Conservation (phyloP, 2,329 filamentous ascomycete genomes). For the Paecilomyces niveus region DNA sequence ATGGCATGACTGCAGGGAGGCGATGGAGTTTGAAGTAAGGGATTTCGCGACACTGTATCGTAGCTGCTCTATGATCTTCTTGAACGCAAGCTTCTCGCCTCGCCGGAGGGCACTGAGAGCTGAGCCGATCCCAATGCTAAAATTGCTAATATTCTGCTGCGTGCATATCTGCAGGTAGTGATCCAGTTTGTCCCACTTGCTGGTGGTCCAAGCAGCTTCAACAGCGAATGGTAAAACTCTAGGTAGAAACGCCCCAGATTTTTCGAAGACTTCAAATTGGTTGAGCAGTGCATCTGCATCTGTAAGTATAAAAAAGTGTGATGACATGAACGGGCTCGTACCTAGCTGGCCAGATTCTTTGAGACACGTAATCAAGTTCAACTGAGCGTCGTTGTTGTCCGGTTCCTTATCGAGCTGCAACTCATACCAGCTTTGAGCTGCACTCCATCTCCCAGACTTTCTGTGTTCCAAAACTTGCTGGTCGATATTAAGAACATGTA, state of each 20-base stretch:
- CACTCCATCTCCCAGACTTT: constrained; percentile 87
- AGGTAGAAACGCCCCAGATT: constrained; percentile 45
- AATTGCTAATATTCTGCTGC: constrained; percentile 50
- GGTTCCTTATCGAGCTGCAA: constrained; percentile 76
- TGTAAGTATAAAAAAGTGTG: not conserved
- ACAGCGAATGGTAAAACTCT: constrained; percentile 74
- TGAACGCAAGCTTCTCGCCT: constrained; percentile 47
- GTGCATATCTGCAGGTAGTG: constrained; percentile 50
- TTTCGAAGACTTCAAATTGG: constrained; percentile 70
- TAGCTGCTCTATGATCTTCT: constrained; percentile 54
- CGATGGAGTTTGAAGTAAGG: constrained; percentile 68
- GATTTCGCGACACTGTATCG: constrained; percentile 64
- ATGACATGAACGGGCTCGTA: constrained; percentile 33
- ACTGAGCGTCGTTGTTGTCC: constrained; percentile 67
- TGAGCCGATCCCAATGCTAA: constrained; percentile 73
- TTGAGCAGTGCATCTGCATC: constrained; percentile 70
- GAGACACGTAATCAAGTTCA: constrained; percentile 77
- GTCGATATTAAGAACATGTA: constrained; percentile 81
- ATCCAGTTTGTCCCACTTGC: constrained; percentile 69
- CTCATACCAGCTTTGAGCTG: constrained; percentile 97
- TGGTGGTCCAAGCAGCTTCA: constrained; percentile 87
- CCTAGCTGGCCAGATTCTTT: constrained; percentile 94
- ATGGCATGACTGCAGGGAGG: constrained; percentile 77
- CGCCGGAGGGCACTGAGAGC: constrained; percentile 56
- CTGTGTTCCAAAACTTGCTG: constrained; percentile 89